Percentiles rank a stretch among this genome's conserved stretches.
These are phyloP conservation scores for Vicia villosa DNA, from an alignment of 306 rosid species.

Conservation along the genomic window DNA sequence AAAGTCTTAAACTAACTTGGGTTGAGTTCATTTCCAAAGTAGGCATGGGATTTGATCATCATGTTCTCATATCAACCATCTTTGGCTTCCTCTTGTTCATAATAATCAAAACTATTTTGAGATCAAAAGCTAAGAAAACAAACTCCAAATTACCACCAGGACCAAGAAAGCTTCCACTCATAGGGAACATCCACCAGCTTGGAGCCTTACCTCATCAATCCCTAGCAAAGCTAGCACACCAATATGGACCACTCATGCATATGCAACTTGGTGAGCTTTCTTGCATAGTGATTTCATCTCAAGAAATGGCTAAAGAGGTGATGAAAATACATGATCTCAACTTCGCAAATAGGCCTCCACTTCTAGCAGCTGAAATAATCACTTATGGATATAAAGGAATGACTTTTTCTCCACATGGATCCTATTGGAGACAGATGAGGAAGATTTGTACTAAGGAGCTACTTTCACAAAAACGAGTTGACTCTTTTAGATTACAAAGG, in stretches of 20 bases:
- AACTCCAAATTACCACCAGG: conserved; percentile 2
- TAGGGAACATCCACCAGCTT: conserved; percentile 5
- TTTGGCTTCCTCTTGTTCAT: neutral
- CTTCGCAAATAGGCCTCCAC: conserved; percentile 9
- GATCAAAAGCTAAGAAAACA: neutral
- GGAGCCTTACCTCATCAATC: neutral
- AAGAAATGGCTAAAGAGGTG: neutral
- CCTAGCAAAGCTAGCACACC: neutral
- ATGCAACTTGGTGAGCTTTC: neutral
- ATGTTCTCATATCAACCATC: neutral
- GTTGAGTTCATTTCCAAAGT: neutral
- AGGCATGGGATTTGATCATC: neutral
- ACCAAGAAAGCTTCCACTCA: neutral
- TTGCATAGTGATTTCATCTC: conserved; percentile 3
- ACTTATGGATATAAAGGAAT: conserved; percentile 5
- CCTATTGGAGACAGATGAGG: conserved; percentile 6
- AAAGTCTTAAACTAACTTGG: neutral
- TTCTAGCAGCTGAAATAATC: conserved; percentile 8
- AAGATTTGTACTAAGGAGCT: conserved; percentile 4
- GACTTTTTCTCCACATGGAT: conserved; percentile 7
- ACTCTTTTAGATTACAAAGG: neutral
- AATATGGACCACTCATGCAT: conserved; percentile 7
- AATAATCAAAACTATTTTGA: neutral
- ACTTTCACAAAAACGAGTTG: neutral
- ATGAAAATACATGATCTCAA: conserved; percentile 1